phyloP scores from a whole-genome alignment of 2,329 filamentous ascomycete genomes.

The Aspergillus fructus region DNA sequence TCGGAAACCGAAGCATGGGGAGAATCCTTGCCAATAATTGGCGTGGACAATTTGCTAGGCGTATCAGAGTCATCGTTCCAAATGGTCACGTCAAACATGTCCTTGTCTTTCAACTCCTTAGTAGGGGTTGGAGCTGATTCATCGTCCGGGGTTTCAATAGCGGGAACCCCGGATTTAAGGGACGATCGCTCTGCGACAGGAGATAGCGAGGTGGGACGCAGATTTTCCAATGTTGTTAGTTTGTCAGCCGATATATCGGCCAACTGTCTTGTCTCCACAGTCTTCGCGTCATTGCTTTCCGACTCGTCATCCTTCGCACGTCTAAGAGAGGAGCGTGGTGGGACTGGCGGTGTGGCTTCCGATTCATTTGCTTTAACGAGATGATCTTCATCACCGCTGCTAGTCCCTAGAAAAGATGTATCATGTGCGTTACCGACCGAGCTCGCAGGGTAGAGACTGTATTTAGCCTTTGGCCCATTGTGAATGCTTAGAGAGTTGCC shows the following conservation, averaged over 20 bases:
- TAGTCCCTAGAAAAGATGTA: conserved; percentile 35
- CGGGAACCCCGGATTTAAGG: conserved; percentile 12
- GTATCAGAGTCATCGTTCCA: conserved; percentile 26
- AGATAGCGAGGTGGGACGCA: conserved; percentile 21
- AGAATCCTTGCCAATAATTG: conserved; percentile 29
- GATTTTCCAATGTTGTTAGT: conserved; percentile 14
- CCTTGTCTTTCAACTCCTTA: conserved; percentile 8
- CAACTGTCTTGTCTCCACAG: conserved; percentile 6
- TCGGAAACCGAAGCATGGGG: conserved; percentile 38
- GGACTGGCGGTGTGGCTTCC: conserved; percentile 17
- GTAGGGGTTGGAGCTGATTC: not conserved
- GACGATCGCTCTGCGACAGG: conserved; percentile 30
- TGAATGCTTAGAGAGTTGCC: conserved; percentile 26
- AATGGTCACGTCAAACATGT: conserved; percentile 16
- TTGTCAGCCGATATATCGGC: conserved; percentile 7
- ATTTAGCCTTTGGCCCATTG: conserved; percentile 25
- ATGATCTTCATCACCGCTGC: conserved; percentile 35
- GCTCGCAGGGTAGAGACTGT: conserved; percentile 28
- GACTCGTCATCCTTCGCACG: conserved; percentile 6
- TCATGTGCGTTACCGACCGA: conserved; percentile 25
- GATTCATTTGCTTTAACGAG: conserved; percentile 20
- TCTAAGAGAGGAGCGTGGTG: conserved; percentile 12
- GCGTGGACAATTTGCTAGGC: conserved; percentile 23
- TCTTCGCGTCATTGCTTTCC: conserved; percentile 11
- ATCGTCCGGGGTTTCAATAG: conserved; percentile 12